These are phyloP conservation scores for Neonectria hederae DNA, from an alignment of 2,329 filamentous ascomycete species.

Conservation along the genomic window DNA sequence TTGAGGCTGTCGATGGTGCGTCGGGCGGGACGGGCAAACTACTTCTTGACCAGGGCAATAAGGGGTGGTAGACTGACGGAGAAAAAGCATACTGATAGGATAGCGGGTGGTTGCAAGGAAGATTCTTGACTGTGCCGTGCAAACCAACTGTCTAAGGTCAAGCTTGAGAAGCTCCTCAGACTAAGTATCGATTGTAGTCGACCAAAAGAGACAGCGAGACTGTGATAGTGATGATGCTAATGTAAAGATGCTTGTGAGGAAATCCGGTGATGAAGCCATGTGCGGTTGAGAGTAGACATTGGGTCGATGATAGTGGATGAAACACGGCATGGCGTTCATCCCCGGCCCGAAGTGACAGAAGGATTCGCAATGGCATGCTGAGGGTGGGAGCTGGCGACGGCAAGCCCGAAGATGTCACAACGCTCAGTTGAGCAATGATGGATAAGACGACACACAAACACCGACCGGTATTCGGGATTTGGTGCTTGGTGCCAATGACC, in stretches of 20 bases:
- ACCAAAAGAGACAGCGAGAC: neutral
- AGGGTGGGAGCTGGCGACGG: neutral
- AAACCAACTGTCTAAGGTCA: slow-evolving; percentile 1
- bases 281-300: neutral
- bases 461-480: neutral
- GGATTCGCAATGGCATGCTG: neutral
- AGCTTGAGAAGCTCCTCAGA: neutral
- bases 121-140: slow-evolving; percentile 11
- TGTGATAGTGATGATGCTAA: slow-evolving; percentile 2
- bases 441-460: neutral
- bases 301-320: neutral
- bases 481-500: neutral
- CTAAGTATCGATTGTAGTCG: too few relatives aligned
- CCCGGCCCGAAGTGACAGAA: slow-evolving; percentile 1
- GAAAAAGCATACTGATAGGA: neutral
- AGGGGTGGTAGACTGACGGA: neutral
- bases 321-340: neutral
- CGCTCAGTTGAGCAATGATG: slow-evolving; percentile 4
- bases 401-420: slow-evolving; percentile 5
- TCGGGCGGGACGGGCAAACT: neutral
- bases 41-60: neutral
- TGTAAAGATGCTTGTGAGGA: neutral
- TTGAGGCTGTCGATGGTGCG: neutral
- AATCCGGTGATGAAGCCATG: slow-evolving; percentile 5
- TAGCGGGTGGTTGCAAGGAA: slow-evolving; percentile 10